A percentile compares a stretch with the other conserved stretches of the same genome.
Evolutionary conservation across 257 asterid genomes (phyloP).

Genomic region (Jacaranda mimosifolia): DNA sequence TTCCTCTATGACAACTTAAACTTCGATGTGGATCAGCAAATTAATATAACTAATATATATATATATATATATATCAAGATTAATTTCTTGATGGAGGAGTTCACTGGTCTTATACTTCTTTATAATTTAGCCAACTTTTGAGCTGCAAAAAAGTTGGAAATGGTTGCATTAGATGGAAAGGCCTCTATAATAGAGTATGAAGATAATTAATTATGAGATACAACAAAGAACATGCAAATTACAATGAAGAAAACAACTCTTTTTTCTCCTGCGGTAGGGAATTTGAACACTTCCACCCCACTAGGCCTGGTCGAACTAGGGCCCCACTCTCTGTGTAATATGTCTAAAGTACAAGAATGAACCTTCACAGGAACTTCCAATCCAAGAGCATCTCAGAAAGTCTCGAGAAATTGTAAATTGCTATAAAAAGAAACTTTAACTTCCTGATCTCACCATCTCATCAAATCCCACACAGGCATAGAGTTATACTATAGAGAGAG

Average conservation of each 20-base stretch:
- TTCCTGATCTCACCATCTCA: not conserved
- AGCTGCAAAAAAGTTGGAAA: not conserved
- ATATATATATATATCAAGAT: too few species aligned
- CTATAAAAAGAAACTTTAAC: conserved; percentile 24
- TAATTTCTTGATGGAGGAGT: too few species aligned
- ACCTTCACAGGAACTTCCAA: too few species aligned
- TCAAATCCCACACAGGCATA: conserved; percentile 6
- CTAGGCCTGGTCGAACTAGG: not conserved
- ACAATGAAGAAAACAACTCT: conserved; percentile 2
- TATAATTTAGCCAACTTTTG: not conserved
- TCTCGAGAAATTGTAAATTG: not conserved
- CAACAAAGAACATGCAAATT: not conserved
- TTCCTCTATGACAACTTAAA: too few species aligned
- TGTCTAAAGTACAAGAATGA: not conserved
- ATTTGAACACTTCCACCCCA: conserved; percentile 11
- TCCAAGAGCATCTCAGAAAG: not conserved
- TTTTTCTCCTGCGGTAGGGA: not conserved
- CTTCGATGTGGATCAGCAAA: too few species aligned
- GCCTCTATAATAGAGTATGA: too few species aligned
- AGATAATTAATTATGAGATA: too few species aligned
- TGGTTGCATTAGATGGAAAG: too few species aligned
- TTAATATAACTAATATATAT: too few species aligned
- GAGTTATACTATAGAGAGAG: not conserved
- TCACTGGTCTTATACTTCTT: not conserved
- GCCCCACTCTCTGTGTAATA: too few species aligned